These are phyloP conservation scores for Lachnellula arida DNA, from an alignment of 2,329 filamentous ascomycete genomes.

Conservation along the genomic window DNA sequence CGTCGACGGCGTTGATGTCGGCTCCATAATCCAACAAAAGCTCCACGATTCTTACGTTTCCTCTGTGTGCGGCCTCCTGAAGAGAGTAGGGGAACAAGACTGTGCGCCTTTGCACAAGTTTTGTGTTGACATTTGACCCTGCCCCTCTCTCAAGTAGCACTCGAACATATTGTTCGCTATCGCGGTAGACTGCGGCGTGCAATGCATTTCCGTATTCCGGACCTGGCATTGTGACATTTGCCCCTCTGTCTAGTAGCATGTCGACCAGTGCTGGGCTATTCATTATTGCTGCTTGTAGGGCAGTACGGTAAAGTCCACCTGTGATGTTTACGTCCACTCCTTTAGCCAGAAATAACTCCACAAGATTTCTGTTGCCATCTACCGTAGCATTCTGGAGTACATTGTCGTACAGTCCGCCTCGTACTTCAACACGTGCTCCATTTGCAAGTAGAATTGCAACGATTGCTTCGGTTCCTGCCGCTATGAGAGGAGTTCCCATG, in stretches of 20 bases:
- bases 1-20: neutral
- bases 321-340: constrained; percentile 13
- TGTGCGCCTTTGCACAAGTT: neutral
- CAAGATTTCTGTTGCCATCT: neutral
- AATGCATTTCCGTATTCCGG: constrained; percentile 10
- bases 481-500: constrained; percentile 2
- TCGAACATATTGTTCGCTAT: constrained; percentile 5
- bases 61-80: neutral
- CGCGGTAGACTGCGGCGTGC: constrained; percentile 9
- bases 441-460: neutral
- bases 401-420: neutral
- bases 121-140: constrained; percentile 2
- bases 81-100: neutral
- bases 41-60: neutral
- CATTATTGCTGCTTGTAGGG: constrained; percentile 8
- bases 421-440: neutral
- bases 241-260: constrained; percentile 9
- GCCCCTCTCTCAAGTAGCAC: constrained; percentile 15
- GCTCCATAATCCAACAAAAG: constrained; percentile 8
- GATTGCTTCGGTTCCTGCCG: neutral
- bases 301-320: constrained; percentile 8
- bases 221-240: constrained; percentile 10
- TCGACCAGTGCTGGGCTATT: neutral
- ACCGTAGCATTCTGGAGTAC: constrained; percentile 5
- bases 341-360: constrained; percentile 3